These are phyloP conservation scores for Alloteropsis semialata DNA, from an alignment of 176 grass and related monocot species.

Conservation along the genomic window DNA sequence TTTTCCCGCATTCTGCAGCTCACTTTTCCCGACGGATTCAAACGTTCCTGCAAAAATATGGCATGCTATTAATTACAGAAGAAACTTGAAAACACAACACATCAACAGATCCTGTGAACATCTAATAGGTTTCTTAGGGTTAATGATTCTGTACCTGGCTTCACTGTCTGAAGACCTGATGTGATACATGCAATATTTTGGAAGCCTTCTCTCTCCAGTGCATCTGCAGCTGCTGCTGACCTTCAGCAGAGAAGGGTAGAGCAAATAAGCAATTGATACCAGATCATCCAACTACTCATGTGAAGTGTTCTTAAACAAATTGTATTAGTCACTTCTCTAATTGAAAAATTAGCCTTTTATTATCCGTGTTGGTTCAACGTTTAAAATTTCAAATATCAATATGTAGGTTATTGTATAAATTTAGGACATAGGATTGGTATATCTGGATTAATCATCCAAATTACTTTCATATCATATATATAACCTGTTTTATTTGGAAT, in stretches of 20 bases:
- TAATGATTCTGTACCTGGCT: slow-evolving; percentile 53
- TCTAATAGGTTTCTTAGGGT: not conserved
- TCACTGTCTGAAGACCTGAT: slow-evolving; percentile 85
- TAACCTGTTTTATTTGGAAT: not conserved
- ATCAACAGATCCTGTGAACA: not conserved
- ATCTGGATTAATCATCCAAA: not conserved
- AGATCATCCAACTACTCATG: not conserved
- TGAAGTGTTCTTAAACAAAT: not conserved
- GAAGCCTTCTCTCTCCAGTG: slow-evolving; percentile 74
- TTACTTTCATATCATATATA: not conserved
- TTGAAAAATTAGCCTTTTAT: not conserved
- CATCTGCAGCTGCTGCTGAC: slow-evolving; percentile 73
- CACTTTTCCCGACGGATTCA: slow-evolving; percentile 61
- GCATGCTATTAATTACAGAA: not conserved
- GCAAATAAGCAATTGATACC: not conserved
- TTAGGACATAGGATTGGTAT: not conserved
- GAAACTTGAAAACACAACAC: not conserved
- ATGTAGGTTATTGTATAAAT: not conserved
- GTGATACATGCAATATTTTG: slow-evolving; percentile 76
- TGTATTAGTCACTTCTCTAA: not conserved
- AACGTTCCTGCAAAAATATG: slow-evolving; percentile 49
- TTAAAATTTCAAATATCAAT: not conserved
- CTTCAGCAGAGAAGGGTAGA: slow-evolving; percentile 36
- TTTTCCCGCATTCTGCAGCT: slow-evolving; percentile 82
- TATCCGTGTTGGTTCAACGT: not conserved